Base-by-base conservation (phyloP, 1,284 basidiomycete genomes). In the Fomitopsis betulina region DNA sequence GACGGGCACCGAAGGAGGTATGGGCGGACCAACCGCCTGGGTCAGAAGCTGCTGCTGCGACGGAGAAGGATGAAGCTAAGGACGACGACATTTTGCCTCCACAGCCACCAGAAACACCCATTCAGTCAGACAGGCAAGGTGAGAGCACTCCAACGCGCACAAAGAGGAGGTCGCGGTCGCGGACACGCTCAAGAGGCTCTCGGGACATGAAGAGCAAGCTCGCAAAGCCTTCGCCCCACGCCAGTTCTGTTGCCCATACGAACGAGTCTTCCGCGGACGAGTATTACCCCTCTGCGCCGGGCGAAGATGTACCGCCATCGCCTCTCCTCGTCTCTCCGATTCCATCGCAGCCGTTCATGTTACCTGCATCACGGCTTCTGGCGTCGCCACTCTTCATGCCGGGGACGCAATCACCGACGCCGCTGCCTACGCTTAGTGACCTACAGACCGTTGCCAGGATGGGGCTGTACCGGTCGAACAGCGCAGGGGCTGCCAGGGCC, bases 221-320 rank as follows among this genome's bases (percentile, higher is more conserved):
- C 38, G 68, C 64, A 76, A 79, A 70, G 71, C 58, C 77, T 70
- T 57, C 72, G 63, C 53, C 73, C 76, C 64, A 74, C 74, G 19
- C 74, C 76, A 55, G 78, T 78, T 63, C 66, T 43, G 61, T 61
- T 17, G 66, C 58, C 58, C 66, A 70, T 45, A 63, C 67, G 49
- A 77, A 76, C 50, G 89, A 89, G 64, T 88, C 86, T 27, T 89
- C 88, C 42, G 86, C 83, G 58, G 87, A 90, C 60, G 87, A 89
- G 67, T 82, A 65, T 68, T 32, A 70, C 68, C 25, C 67, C 60
- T 65, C 73, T 50, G 70, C 69, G 50, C 76, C 65, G 59, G 72
- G 62, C 4, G 70, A 72, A n/a, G 68, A 76, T 50, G 71, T 76
- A 21, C 78, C 82, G 15, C 71, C 75, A n/a, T 71, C 75, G 1